phyloP scores from a whole-genome alignment of 2,329 filamentous ascomycete genomes.

The Laburnicola sp. region DNA sequence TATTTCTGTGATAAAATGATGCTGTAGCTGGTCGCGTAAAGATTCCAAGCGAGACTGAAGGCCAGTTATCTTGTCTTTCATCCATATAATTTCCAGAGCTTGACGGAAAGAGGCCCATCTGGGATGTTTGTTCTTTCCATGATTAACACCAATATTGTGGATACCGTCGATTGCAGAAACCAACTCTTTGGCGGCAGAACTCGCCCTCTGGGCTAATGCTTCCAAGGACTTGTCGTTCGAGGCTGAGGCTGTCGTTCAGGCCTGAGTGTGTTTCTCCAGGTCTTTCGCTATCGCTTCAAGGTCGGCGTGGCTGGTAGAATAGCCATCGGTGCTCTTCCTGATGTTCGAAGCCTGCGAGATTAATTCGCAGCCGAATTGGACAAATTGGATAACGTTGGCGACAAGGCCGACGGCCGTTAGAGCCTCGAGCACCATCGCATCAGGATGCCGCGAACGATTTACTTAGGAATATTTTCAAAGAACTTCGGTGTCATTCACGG shows the following conservation, averaged over 20 bases:
- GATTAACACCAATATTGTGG: neutral
- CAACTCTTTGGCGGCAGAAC: neutral
- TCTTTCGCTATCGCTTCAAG: conserved; percentile 4
- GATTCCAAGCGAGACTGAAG: conserved; percentile 2
- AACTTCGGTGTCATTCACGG: too few relatives aligned
- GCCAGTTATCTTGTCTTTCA: conserved; percentile 3
- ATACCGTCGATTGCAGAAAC: neutral
- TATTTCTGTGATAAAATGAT: conserved; percentile 1
- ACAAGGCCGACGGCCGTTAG: conserved; percentile 10
- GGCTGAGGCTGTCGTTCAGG: neutral
- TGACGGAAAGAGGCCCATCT: conserved; percentile 10
- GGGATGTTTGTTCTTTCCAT: neutral
- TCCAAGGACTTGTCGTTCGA: neutral
- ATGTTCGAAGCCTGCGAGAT: conserved; percentile 3
- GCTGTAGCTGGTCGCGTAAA: conserved; percentile 3
- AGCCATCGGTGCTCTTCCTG: neutral
- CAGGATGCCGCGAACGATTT: too few relatives aligned
- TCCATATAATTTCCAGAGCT: conserved; percentile 6
- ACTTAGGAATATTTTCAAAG: too few relatives aligned
- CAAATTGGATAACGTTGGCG: conserved; percentile 14
- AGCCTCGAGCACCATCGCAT: conserved; percentile 1
- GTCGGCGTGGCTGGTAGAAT: neutral
- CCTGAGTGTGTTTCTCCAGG: neutral
- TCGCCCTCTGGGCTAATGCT: neutral
- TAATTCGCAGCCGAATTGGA: conserved; percentile 9